phyloP scores from a whole-genome alignment of 2,329 filamentous ascomycete genomes.

The Penicillium olsonii region DNA sequence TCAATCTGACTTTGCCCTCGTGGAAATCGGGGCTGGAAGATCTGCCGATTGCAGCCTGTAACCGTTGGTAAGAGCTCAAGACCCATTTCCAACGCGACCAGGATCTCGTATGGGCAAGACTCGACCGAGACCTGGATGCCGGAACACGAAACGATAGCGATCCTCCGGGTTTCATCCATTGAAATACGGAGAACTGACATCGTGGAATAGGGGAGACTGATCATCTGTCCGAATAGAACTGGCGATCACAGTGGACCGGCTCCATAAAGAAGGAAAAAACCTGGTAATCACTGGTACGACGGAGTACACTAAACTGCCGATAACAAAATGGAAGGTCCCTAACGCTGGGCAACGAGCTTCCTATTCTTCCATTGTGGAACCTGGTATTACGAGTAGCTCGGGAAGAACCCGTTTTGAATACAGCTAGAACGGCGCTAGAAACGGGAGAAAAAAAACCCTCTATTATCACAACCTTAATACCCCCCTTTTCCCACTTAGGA shows the following conservation, averaged over 20 bases:
- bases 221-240: not conserved
- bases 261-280: no score
- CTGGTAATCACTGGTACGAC: no score
- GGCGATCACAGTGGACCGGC: not conserved
- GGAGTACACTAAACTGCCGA: not conserved
- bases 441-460: conserved; percentile 17
- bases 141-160: not conserved
- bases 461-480: conserved; percentile 10
- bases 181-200: no score
- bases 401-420: conserved; percentile 23
- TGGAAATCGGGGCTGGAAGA: conserved; percentile 23
- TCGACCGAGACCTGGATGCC: not conserved
- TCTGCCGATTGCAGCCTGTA: conserved; percentile 20
- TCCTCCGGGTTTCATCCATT: no score
- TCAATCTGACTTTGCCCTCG: conserved; percentile 10
- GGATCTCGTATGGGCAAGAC: no score
- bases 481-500: conserved; percentile 6
- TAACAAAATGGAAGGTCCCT: conserved; percentile 5
- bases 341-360: conserved; percentile 19
- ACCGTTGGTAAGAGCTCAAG: conserved; percentile 23
- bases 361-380: conserved; percentile 21
- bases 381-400: conserved; percentile 13
- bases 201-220: not conserved
- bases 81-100: conserved; percentile 8
- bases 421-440: conserved; percentile 32